Base-by-base conservation (phyloP, 208 protist species). In the Endotrypanum monterogeii region DNA sequence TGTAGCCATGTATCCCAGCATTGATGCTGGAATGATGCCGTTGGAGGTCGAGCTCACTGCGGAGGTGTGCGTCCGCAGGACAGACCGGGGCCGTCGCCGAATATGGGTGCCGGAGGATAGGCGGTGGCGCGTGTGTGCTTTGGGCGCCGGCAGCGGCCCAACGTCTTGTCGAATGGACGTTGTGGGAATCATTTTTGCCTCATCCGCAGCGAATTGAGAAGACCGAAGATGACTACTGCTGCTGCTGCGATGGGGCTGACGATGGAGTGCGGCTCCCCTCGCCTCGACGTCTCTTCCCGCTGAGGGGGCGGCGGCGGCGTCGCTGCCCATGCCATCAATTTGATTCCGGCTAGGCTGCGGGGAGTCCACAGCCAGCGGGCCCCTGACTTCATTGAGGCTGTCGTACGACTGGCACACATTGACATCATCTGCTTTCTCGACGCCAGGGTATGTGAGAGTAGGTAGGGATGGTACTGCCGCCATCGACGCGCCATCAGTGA, bases 71-170 rank as follows among this genome's bases (percentile, higher is more conserved):
- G 71, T 69, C 30, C 76, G 80, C 14, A 77, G 79, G 28, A 87
- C 82, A 7, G 89, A 93, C 52, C 81, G 90, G 14, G 88, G 90
- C 0, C 89, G 85, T 28, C 93, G 85, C 28, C 84, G 78, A 55
- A 94, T 94, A 72, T 93, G 89, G n/a, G 88, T 86, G 51, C 89
- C 90, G 28, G 90, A 95, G 23, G 88, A 77, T 48, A 92, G 73
- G 5, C 78, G 73, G 46, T 86, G 58, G 60, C 52, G 71, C 30
- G 71, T 25, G 20, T 75, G 58, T 44, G 80, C 72, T 41, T 78
- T 71, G 18, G 79, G 80, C n/a, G 82, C 83, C 51, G 65, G 71
- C 35, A 91, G 73, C 51, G 79, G 76, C 7, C 82, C 83, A 58
- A 85, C 62, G 52, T 90, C 83, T 30, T 76, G 74, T 1, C 76